Percentiles rank a stretch among this genome's conserved stretches.
Conservation (phyloP, 169 alveolate genomes). For the Plasmodium adleri region DNA sequence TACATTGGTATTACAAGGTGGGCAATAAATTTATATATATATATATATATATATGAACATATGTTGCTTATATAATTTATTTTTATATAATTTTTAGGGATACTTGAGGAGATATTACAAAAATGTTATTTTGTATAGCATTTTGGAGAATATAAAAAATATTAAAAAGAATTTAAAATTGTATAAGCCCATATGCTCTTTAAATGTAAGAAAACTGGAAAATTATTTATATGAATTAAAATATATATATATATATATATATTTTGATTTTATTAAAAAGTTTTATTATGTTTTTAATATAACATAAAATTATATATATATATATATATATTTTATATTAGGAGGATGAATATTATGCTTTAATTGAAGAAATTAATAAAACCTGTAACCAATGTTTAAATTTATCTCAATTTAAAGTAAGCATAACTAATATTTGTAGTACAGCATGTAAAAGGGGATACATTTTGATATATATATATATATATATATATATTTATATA, state of each 20-base stretch:
- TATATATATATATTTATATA: background rate
- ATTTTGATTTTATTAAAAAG: background rate
- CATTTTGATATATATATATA: background rate
- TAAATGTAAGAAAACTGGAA: conserved; percentile 31
- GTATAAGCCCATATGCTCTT: conserved; percentile 68
- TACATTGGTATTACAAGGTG: conserved; percentile 71
- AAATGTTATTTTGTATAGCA: conserved; percentile 48
- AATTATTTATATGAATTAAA: background rate
- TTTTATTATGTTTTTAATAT: background rate
- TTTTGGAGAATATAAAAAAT: conserved; percentile 62
- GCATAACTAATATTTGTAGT: background rate
- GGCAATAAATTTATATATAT: background rate
- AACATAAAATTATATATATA: background rate
- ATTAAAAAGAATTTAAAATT: conserved; percentile 43
- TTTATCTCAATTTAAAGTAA: conserved; percentile 68
- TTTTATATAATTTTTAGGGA: conserved; percentile 29
- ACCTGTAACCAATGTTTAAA: conserved; percentile 55
- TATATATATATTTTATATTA: background rate
- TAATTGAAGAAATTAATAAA: conserved; percentile 73
- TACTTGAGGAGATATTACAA: conserved; percentile 67
- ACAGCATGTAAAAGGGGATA: background rate
- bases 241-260: conserved; percentile 1
- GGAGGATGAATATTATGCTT: conserved; percentile 59
- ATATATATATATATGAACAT: conserved; percentile 1
- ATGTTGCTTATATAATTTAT: background rate